A percentile compares a stretch with the other conserved stretches of the same genome.
These are phyloP conservation scores for Phialocephala subalpina DNA, from an alignment of 2,329 filamentous ascomycete species.

Conservation along the genomic window DNA sequence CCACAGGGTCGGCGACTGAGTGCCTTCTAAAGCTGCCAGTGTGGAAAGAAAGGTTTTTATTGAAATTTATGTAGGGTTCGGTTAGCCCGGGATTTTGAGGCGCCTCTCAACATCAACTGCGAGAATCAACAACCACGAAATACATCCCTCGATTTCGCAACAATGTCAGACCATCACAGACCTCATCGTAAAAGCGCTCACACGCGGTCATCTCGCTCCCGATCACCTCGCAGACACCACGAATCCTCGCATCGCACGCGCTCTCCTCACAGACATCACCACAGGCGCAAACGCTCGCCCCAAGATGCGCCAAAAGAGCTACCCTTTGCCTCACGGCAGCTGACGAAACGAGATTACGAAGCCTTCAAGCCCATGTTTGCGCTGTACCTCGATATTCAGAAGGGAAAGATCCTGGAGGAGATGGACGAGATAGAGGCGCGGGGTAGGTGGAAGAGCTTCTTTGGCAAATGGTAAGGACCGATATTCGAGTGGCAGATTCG, in stretches of 20 bases:
- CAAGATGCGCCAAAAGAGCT: slow-evolving; percentile 48
- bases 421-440: slow-evolving; percentile 78
- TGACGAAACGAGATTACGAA: slow-evolving; percentile 74
- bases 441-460: slow-evolving; percentile 93
- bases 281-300: slow-evolving; percentile 44
- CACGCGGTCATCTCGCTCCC: slow-evolving; percentile 24
- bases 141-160: background rate
- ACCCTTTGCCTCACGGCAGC: slow-evolving; percentile 69
- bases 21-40: no score
- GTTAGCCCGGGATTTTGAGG: no score
- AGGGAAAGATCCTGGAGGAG: slow-evolving; percentile 72
- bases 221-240: slow-evolving; percentile 28
- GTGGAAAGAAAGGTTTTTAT: background rate
- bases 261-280: slow-evolving; percentile 44
- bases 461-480: slow-evolving; percentile 77
- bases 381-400: slow-evolving; percentile 89
- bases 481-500: slow-evolving; percentile 14
- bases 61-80: no score
- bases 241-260: slow-evolving; percentile 30
- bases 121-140: background rate
- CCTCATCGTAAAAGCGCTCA: slow-evolving; percentile 15
- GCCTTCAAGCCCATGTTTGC: slow-evolving; percentile 77
- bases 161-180: slow-evolving; percentile 21
- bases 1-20: no score
- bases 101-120: background rate